Conservation (phyloP, 768 basidiomycete species). For the Boletus pseudopeckii region DNA sequence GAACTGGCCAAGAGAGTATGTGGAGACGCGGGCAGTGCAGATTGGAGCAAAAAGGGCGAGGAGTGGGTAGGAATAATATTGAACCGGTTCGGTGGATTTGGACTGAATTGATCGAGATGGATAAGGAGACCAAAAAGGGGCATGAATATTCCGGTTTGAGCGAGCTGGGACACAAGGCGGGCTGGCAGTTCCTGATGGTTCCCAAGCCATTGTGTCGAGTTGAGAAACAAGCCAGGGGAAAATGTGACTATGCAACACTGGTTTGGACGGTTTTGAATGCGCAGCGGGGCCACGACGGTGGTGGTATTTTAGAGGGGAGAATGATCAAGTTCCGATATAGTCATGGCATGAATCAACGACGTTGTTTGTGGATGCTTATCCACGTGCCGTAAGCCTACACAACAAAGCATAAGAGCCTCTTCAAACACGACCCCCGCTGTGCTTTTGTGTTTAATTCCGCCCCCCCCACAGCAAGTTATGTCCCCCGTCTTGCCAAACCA, state of each 20-base stretch:
- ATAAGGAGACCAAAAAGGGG: slow-evolving; percentile 17
- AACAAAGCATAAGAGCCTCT: slow-evolving; percentile 33
- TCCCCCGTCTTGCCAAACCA: slow-evolving; percentile 18
- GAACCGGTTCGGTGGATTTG: slow-evolving; percentile 14
- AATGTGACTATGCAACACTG: not conserved
- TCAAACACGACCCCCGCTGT: slow-evolving; percentile 34
- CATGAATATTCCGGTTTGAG: slow-evolving; percentile 16
- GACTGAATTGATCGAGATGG: slow-evolving; percentile 23
- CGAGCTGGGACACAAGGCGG: slow-evolving; percentile 28
- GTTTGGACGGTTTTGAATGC: not conserved
- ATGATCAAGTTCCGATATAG: slow-evolving; percentile 25
- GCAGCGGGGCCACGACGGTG: not conserved
- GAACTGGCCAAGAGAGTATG: not conserved
- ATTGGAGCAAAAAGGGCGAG: not conserved
- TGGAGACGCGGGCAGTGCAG: slow-evolving; percentile 18
- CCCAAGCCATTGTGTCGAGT: slow-evolving; percentile 19
- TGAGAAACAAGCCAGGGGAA: not conserved
- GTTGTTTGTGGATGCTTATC: slow-evolving; percentile 36
- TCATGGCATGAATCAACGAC: slow-evolving; percentile 28
- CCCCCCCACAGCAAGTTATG: slow-evolving; percentile 15
- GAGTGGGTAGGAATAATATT: not conserved
- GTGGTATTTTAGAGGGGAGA: not conserved
- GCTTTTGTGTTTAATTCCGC: slow-evolving; percentile 18
- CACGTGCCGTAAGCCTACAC: slow-evolving; percentile 35
- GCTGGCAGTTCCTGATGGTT: slow-evolving; percentile 28